Base-by-base conservation (phyloP, 2,329 filamentous ascomycete species). In the Fusarium ambrosium region DNA sequence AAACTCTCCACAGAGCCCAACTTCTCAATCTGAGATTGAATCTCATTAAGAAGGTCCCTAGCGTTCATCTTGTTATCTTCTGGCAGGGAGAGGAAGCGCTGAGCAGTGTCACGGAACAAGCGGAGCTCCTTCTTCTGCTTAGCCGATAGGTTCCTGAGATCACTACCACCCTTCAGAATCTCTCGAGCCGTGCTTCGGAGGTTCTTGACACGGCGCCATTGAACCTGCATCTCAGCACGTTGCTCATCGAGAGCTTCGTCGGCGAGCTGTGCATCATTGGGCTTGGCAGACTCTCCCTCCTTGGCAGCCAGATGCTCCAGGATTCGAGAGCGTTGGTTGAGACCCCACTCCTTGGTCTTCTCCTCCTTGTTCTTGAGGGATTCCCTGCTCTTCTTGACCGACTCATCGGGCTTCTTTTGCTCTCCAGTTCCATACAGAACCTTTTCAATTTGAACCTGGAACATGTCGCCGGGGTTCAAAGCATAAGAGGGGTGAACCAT, bases 401-500 rank as follows among this genome's bases (percentile, higher is more conserved):
- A 66, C 22, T 73, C 66, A 62, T 79, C 67, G 4, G 62, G 72
- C 77, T 88, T 83, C 84, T 95, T 97, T 59, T 90, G 89, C 29
- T 89, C 88, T 68, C 97, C 97, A 1, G 95, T 98, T 37, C 94
- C 96, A 79, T 90, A 95, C 84, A 99, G 89, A 66, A 99, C 97
- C 78, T 92, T 91, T 43, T 98, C 94, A 39, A 94, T 89, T 22
- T 98, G 93, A 78, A 99, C 96, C 82, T 97, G 95, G 88, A 99
- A 99, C 91, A 99, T 94, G 82, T 99, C 97, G 77, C 97, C 97
- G 4, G 97, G 97, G 83, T 99, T 99, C 43, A 99, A 90, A 75
- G 95, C 92, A 83, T 99, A 99, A 65, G 95, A 93, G 10, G 97
- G 95, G 81, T 97, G 94, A 73, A 90, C 88, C 94, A 98, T 98